Conservation (phyloP, 352 stramenopile species). For the Hyphochytrium catenoides region DNA sequence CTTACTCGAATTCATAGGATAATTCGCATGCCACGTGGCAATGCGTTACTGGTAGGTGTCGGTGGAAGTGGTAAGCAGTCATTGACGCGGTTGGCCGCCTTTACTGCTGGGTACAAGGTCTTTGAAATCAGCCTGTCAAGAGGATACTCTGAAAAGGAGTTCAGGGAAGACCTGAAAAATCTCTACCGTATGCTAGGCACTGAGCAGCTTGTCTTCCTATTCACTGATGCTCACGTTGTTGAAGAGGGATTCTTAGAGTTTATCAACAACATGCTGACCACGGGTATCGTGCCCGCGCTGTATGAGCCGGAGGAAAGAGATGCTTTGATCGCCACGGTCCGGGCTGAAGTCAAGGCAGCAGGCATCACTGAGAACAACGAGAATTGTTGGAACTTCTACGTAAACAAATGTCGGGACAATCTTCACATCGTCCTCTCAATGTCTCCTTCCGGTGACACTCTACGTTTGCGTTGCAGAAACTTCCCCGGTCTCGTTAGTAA, state of each 20-base stretch:
- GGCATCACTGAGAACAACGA: conserved; percentile 71
- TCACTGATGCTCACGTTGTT: conserved; percentile 82
- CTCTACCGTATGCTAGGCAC: conserved; percentile 66
- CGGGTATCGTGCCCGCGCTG: conserved; percentile 71
- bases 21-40: conserved; percentile 66
- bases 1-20: conserved; percentile 74
- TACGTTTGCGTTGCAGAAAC: conserved; percentile 77
- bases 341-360: conserved; percentile 58
- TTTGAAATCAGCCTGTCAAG: conserved; percentile 82
- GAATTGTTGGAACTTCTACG: conserved; percentile 82
- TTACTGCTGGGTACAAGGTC: conserved; percentile 73
- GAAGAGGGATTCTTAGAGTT: conserved; percentile 89
- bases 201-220: conserved; percentile 75
- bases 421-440: conserved; percentile 82
- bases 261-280: conserved; percentile 93
- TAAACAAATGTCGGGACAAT: conserved; percentile 75
- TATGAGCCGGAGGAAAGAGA: conserved; percentile 80
- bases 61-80: conserved; percentile 82
- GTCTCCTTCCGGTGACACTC: conserved; percentile 72
- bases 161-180: conserved; percentile 79
- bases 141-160: conserved; percentile 76
- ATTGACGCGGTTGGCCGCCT: conserved; percentile 67
- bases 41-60: conserved; percentile 77
- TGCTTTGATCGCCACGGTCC: conserved; percentile 38
- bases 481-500: conserved; percentile 78